Conservation (phyloP, 352 stramenopile genomes). For the Pythium folliculosum region DNA sequence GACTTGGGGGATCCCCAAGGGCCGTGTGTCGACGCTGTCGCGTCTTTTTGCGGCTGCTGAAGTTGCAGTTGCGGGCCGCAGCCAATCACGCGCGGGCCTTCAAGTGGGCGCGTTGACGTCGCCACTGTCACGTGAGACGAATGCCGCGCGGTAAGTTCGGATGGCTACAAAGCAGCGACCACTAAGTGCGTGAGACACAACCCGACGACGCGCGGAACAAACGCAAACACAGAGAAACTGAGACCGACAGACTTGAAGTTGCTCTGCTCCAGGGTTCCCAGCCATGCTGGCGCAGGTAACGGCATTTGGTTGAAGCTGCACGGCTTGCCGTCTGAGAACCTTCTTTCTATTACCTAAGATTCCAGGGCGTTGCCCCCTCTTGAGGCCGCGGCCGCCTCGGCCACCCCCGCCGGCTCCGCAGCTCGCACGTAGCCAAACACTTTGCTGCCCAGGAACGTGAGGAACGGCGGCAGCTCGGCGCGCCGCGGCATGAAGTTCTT, state of each 20-base stretch:
- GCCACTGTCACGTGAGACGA: slow-evolving; percentile 26
- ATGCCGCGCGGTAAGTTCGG: slow-evolving; percentile 23
- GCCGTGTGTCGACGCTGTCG: slow-evolving; percentile 1
- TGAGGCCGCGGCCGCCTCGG: neutral
- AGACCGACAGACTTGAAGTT: slow-evolving; percentile 1
- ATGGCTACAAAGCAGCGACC: slow-evolving; percentile 27
- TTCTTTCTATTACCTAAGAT: neutral
- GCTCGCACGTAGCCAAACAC: slow-evolving; percentile 64
- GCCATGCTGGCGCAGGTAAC: neutral
- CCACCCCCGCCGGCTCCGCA: neutral
- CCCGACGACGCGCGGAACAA: neutral
- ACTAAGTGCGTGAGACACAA: neutral
- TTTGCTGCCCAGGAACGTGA: slow-evolving; percentile 87
- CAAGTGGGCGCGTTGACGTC: slow-evolving; percentile 28
- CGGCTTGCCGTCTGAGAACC: neutral
- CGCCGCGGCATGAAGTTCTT: slow-evolving; percentile 68
- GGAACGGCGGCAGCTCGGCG: slow-evolving; percentile 39
- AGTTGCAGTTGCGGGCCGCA: slow-evolving; percentile 36
- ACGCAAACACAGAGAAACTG: neutral
- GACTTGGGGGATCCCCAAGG: neutral
- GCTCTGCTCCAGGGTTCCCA: neutral
- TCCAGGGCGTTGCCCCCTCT: neutral
- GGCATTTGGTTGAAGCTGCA: neutral
- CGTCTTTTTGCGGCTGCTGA: slow-evolving; percentile 3
- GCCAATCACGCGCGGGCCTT: slow-evolving; percentile 25